Base-by-base conservation (phyloP, 768 basidiomycete species). In the Termitomyces sp. region DNA sequence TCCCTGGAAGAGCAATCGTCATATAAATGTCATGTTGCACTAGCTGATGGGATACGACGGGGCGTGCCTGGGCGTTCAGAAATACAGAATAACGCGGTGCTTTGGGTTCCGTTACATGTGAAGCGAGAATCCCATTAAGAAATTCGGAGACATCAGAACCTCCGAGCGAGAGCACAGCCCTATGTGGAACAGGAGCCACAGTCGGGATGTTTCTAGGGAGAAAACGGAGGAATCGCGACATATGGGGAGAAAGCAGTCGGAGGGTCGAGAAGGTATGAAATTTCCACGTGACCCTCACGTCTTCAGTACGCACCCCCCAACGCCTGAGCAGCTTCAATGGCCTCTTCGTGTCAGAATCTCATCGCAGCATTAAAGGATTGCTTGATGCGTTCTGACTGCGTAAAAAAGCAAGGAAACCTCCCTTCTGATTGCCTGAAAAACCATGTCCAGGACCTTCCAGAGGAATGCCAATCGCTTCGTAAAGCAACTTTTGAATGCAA, bases 401-500 rank as follows among this genome's bases (percentile, higher is more conserved):
- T 96, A 53, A 72, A 89, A 29, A 91, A 91, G 70, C 79, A 93
- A 37, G 85, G 88, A 2, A 75, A 79, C 57, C 78, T 91, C n/a
- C 94, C 94, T 7, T 94, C 92, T 0, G 89, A 92, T 37, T 96
- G 94, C 73, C 81, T 96, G 52, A 86, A 82, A 67, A 70, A 91
- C 32, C 91, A 95, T 73, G 76, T 74, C 29, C 77, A 87, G 57
- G 88, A 93, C 64, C 80, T 96, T 31, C 93, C 94, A 2, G 86
- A 90, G 66, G 81, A 89, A 67, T 96, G 94, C 71, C 84, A 86
- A 70, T 82, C 85, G 32, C 76, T 96, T 58, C 81, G 94, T 56
- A 86, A 85, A 72, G 91, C 92, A 11, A 87, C 90, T 0, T 94
- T 91, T 66, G 92, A 96, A 65, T 96, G 94, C 77, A 96, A 96